phyloP scores from a whole-genome alignment of 768 basidiomycete genomes.

The Leccinellum luteum region DNA sequence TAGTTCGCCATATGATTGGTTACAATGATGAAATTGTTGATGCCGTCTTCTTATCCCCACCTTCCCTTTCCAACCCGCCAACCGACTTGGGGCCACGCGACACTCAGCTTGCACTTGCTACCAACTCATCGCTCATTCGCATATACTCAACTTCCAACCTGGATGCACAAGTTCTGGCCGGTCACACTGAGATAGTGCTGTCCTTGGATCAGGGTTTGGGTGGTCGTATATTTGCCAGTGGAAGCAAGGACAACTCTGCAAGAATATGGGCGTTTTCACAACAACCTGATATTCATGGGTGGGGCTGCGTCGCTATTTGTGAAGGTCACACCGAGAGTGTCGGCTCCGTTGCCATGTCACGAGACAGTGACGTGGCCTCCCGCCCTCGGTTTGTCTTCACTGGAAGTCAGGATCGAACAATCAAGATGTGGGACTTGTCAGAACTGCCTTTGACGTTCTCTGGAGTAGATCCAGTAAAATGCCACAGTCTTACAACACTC shows the following conservation, averaged over 20 bases:
- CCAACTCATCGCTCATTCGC: constrained; percentile 94
- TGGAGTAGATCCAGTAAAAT: constrained; percentile 39
- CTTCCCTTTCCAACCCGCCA: constrained; percentile 18
- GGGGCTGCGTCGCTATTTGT: constrained; percentile 78
- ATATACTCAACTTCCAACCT: constrained; percentile 75
- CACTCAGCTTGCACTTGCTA: constrained; percentile 87
- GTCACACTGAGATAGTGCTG: constrained; percentile 90
- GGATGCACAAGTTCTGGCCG: constrained; percentile 82
- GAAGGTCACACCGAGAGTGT: constrained; percentile 95
- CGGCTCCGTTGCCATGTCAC: constrained; percentile 85
- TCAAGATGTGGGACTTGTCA: constrained; percentile 97
- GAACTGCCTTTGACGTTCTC: constrained; percentile 37
- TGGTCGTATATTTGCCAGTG: constrained; percentile 78
- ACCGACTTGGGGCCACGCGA: constrained; percentile 39
- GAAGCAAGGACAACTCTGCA: constrained; percentile 89
- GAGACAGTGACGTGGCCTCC: constrained; percentile 28
- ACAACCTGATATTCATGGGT: constrained; percentile 20
- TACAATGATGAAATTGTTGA: constrained; percentile 99
- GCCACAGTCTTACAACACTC: constrained; percentile 77
- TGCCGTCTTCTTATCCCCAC: constrained; percentile 67
- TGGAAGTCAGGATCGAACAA: constrained; percentile 94
- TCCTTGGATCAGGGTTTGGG: constrained; percentile 68
- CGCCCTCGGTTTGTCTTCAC: constrained; percentile 78
- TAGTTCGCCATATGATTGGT: constrained; percentile 84
- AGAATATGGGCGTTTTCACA: constrained; percentile 67